Conservation (phyloP, 305 asterid genomes). For the Fraxinus ornus region DNA sequence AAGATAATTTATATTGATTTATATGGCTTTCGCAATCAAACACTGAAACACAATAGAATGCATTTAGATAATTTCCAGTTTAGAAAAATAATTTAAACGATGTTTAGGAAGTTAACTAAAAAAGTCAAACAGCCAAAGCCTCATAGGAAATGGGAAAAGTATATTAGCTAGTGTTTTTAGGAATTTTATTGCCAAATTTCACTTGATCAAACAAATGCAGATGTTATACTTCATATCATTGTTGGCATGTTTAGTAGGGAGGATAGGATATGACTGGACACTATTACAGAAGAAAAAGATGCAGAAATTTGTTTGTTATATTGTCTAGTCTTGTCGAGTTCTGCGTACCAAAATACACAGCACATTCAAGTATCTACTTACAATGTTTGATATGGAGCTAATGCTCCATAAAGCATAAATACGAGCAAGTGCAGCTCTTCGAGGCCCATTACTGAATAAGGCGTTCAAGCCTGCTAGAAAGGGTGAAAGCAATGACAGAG, state of each 20-base stretch:
- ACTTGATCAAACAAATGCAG: not conserved
- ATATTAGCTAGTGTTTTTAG: not conserved
- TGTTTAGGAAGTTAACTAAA: not conserved
- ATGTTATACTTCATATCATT: not conserved
- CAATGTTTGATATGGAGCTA: conserved; percentile 76
- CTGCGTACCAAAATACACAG: not conserved
- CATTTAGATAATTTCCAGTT: not conserved
- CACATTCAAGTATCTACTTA: conserved; percentile 39
- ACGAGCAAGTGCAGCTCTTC: conserved; percentile 90
- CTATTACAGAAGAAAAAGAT: not conserved
- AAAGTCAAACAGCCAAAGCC: not conserved
- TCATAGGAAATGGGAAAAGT: conserved; percentile 1
- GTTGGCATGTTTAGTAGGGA: not conserved
- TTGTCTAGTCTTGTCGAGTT: not conserved
- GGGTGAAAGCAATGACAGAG: conserved; percentile 90
- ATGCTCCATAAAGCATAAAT: conserved; percentile 92
- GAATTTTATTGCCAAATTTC: not conserved
- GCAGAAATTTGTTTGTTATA: not conserved
- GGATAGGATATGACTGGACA: not conserved
- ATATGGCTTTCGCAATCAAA: conserved; percentile 9
- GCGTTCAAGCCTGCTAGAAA: conserved; percentile 97
- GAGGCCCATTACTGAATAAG: conserved; percentile 81
- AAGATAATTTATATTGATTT: not conserved
- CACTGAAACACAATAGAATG: not conserved
- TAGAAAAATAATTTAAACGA: not conserved